Evolutionary conservation across 345 rosid genomes (phyloP), one percentile per base, ranked within the genome.

Genomic region (Raphanus raphanistrum): DNA sequence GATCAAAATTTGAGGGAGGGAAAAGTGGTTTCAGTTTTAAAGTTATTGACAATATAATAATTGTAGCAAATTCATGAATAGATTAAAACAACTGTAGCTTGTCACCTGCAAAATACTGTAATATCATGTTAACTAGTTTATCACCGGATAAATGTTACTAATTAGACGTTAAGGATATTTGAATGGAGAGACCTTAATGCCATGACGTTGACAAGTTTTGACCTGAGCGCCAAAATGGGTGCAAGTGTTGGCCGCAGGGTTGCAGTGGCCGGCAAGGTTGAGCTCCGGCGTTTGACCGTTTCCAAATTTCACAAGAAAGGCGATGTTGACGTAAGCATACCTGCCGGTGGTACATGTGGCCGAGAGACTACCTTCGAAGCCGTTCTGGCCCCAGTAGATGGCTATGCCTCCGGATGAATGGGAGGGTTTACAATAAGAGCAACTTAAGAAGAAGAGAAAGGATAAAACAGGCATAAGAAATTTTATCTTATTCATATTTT

Each of bases 241-340:
- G 27, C 91, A 89, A 36, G 85, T 79, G 9, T 76, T 67, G 31
- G 81, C 48, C 38, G 81, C 77, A 0, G 88, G 87, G 74, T 81
- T 77, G 60, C 91, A 87, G 79, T 87, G 91, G 10, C 93, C 93
- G 9, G 90, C 90, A 8, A 89, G 86, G 81, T 88, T 83, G 57
- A 84, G 61, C 65, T 25, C 73, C 5, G 88, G 90, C 76, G 75
- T 74, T 26, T 63, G 85, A 25, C 90, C 90, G 2, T 61, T 81
- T 57, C 91, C 93, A 7, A 86, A 89, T 66, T 70, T 80, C 66
- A 81, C 69, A 63, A 89, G 89, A 76, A 89, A 87, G 6, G 91
- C 87, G 3, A 89, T 33, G 81, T 82, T 90, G 29, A 90, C 88
- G 55, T 70, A 81, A 41, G 81, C 58, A 64, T 84, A 87, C 48